These are phyloP conservation scores for Piper longum DNA, from an alignment of 164 flowering plant species.

Conservation along the genomic window DNA sequence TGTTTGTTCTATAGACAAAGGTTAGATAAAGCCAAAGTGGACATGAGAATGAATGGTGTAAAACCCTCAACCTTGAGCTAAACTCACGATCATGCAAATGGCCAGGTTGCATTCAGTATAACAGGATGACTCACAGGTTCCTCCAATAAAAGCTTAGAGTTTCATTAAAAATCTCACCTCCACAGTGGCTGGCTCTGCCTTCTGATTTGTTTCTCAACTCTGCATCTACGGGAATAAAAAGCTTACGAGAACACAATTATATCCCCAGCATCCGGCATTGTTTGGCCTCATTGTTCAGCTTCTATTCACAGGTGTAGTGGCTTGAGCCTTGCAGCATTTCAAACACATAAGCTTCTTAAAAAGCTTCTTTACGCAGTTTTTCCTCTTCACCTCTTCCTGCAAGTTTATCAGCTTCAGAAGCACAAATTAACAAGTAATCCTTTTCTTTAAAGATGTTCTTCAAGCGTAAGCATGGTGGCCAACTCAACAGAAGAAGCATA, in stretches of 20 bases:
- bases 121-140: constrained; percentile 29
- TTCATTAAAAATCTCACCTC: constrained; percentile 37
- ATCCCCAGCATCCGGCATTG: constrained; percentile 36
- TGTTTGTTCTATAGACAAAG: no score
- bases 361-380: constrained; percentile 36
- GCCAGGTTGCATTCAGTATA: constrained; percentile 8
- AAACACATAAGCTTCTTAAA: background rate
- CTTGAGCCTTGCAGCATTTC: background rate
- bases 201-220: constrained; percentile 55
- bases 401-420: constrained; percentile 33
- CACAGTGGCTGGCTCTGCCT: constrained; percentile 29
- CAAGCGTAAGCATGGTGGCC: constrained; percentile 43
- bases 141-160: constrained; percentile 31
- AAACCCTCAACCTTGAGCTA: no score
- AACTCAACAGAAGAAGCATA: background rate
- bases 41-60: no score
- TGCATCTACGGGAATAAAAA: constrained; percentile 44
- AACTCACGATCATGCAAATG: no score
- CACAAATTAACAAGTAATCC: constrained; percentile 37
- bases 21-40: no score
- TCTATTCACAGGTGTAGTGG: constrained; percentile 29
- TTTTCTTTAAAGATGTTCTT: constrained; percentile 32
- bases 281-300: constrained; percentile 33
- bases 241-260: constrained; percentile 43
- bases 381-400: constrained; percentile 33